A percentile compares a stretch with the other conserved stretches of the same genome.
phyloP scores from a whole-genome alignment of 2,329 filamentous ascomycete genomes.

The Trichophaea hybrida region DNA sequence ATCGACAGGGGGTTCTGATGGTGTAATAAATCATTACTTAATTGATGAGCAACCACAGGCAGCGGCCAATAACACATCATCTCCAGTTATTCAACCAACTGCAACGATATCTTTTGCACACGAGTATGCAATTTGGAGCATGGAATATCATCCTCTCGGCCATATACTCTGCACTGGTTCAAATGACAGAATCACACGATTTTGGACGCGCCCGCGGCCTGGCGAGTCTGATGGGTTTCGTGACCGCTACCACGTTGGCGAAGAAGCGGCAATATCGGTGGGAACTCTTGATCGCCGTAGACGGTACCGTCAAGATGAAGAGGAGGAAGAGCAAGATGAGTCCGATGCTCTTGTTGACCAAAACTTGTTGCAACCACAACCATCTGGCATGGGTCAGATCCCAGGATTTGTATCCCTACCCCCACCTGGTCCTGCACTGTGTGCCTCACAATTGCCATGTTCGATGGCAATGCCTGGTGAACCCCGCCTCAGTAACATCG shows the following conservation, averaged over 20 bases:
- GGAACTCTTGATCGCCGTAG: conserved; percentile 84
- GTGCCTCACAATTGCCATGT: conserved; percentile 33
- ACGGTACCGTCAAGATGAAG: conserved; percentile 73
- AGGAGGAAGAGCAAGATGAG: conserved; percentile 92
- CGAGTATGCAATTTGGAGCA: conserved; percentile 89
- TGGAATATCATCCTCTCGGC: conserved; percentile 94
- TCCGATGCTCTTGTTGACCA: conserved; percentile 86
- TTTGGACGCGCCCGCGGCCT: conserved; percentile 84
- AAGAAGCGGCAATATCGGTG: conserved; percentile 80
- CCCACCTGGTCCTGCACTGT: neutral
- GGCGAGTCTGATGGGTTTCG: conserved; percentile 75
- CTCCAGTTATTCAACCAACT: conserved; percentile 83
- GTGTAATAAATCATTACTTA: conserved; percentile 84
- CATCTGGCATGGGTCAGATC: conserved; percentile 42
- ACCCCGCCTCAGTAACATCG: conserved; percentile 29
- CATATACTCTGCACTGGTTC: conserved; percentile 92
- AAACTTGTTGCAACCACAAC: conserved; percentile 44
- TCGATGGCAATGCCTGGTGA: conserved; percentile 34
- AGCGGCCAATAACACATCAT: conserved; percentile 54
- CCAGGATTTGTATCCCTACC: conserved; percentile 41
- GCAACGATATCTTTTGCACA: conserved; percentile 80
- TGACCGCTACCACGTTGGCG: conserved; percentile 90
- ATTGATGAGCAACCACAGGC: conserved; percentile 72
- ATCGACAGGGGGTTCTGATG: conserved; percentile 80
- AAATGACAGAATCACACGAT: conserved; percentile 90